A percentile compares a stretch with the other conserved stretches of the same genome.
Conservation (phyloP, 2,329 filamentous ascomycete genomes). For the Gremmenia infestans region DNA sequence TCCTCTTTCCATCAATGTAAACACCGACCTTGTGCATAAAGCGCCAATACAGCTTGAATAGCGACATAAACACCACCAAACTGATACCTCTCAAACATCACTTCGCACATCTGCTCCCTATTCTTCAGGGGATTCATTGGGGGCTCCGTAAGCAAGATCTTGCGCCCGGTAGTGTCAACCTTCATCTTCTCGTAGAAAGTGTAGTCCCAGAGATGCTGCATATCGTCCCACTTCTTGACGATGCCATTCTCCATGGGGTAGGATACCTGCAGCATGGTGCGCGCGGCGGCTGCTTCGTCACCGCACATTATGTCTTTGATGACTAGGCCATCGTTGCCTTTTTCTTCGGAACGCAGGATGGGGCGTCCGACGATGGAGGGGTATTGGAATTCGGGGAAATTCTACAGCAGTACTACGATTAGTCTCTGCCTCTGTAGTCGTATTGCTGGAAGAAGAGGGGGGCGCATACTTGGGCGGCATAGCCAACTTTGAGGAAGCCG, state of each 20-base stretch:
- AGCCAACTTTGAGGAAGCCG: conserved; percentile 99
- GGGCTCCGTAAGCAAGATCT: conserved; percentile 95
- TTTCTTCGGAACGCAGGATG: conserved; percentile 93
- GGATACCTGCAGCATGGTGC: conserved; percentile 96
- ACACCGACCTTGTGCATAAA: conserved; percentile 84
- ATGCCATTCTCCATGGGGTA: conserved; percentile 99
- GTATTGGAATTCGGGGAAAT: conserved; percentile 98
- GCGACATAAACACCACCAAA: conserved; percentile 98
- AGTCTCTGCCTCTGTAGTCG: conserved; percentile 2
- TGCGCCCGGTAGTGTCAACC: conserved; percentile 83
- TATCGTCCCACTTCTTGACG: conserved; percentile 99
- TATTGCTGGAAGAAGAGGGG: not conserved
- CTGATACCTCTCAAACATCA: conserved; percentile 97
- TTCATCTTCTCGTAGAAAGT: conserved; percentile 98
- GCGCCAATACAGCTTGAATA: conserved; percentile 90
- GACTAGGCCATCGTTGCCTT: conserved; percentile 58
- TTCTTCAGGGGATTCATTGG: conserved; percentile 98
- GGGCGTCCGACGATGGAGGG: conserved; percentile 97
- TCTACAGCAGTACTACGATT: conserved; percentile 45
- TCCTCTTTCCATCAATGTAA: not conserved
- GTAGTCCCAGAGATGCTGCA: conserved; percentile 99
- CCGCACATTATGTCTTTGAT: conserved; percentile 99
- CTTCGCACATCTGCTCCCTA: conserved; percentile 95
- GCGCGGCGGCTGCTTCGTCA: conserved; percentile 91
- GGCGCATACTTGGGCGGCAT: conserved; percentile 72